Base-by-base conservation (phyloP, 345 rosid genomes). In the Populus alba region DNA sequence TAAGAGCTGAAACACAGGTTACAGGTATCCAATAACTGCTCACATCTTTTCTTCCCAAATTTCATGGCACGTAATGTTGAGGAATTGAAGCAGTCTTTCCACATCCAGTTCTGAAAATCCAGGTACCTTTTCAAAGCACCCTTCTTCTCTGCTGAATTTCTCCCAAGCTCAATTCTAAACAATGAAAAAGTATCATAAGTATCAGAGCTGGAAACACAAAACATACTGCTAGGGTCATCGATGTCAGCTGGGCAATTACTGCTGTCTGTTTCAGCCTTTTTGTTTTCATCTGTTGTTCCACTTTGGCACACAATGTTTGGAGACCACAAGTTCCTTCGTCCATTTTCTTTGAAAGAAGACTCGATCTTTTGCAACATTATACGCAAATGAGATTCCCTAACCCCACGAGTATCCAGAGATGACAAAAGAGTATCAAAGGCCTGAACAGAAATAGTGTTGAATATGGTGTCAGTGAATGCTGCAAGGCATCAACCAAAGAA, bases 341-440 rank as follows among this genome's bases (percentile, higher is more conserved):
- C 85, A 80, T 87, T 90, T 71, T 87, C 92, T 88, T 92, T 94
- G 83, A 94, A 97, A 80, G 91, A 82, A 27, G 82, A 83, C 83
- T 97, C 96, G 55, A 94, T 84, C 87, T 92, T 92, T 82, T 85
- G 94, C 84, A 94, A 74, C 98, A 97, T 94, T 85, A 97, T 77
- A 75, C 92, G 87, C 87, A 97, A 86, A 88, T 94, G 98, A 59
- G 99, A 94, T 78, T 97, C 99, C 82, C 99, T 90, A 71, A 92
- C 80, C 79, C 99, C 99, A 27, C 98, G 98, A 74, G 83, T 76
- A 82, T 94, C 98, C 86, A 97, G 81, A 71, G 97, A 94, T 68
- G 89, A 86, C 79, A 90, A 79, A 49, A 97, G 91, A 72, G 91
- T 87, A 88, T 97, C 97, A 68, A 97, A 94, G 49, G 92, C 98